phyloP scores from a whole-genome alignment of 1,284 basidiomycete species.

The Leccinum discolor region DNA sequence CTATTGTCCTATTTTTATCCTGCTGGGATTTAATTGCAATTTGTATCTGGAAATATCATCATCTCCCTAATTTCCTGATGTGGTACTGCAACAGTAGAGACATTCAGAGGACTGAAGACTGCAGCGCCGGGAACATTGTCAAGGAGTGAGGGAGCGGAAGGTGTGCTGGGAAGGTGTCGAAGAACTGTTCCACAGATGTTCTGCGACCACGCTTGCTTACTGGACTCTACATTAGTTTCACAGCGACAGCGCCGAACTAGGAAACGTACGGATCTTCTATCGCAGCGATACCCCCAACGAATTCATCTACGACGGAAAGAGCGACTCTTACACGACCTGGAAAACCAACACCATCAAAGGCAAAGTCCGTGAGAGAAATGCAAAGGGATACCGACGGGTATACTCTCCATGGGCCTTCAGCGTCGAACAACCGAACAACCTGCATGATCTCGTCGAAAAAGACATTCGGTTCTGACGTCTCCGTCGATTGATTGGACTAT shows the following conservation, averaged over 20 bases:
- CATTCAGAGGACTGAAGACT: no score
- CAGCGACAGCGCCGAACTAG: neutral
- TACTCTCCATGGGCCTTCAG: constrained; percentile 13
- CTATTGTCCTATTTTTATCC: no score
- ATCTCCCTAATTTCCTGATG: no score
- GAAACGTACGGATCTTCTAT: constrained; percentile 58
- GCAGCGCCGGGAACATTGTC: no score
- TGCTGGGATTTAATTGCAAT: no score
- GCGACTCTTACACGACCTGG: constrained; percentile 63
- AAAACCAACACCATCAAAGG: constrained; percentile 7
- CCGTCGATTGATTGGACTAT: constrained; percentile 37
- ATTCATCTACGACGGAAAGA: constrained; percentile 63
- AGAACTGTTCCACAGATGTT: constrained; percentile 22
- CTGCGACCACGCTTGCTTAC: constrained; percentile 25
- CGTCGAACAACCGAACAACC: constrained; percentile 45
- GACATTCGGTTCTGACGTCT: constrained; percentile 49
- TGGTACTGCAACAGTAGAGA: no score
- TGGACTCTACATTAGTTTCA: constrained; percentile 10
- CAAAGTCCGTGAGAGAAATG: neutral
- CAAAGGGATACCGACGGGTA: constrained; percentile 49
- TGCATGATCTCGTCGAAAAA: constrained; percentile 57
- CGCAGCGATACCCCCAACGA: constrained; percentile 68
- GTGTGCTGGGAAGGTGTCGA: constrained; percentile 8
- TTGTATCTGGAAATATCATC: no score
- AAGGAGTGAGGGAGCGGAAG: no score